A percentile compares a stretch with the other conserved stretches of the same genome.
These are phyloP conservation scores for Paecilomyces sp. DNA, from an alignment of 2,329 filamentous ascomycete genomes.

Conservation along the genomic window DNA sequence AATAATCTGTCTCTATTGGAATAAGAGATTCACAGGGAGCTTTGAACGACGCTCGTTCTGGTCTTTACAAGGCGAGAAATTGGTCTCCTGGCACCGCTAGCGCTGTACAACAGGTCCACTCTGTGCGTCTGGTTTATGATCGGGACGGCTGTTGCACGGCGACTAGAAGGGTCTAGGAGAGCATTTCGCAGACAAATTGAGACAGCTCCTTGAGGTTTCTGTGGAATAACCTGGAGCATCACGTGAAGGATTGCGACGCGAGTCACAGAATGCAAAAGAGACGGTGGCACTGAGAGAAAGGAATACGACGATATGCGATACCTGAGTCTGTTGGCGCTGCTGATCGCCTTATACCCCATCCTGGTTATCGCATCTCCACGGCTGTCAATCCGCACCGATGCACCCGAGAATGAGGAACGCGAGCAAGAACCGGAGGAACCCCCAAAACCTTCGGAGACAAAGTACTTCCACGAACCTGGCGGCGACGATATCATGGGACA, in stretches of 20 bases:
- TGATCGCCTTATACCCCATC: not conserved
- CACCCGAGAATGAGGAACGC: not conserved
- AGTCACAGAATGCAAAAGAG: not conserved
- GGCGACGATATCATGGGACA: slow-evolving; percentile 56
- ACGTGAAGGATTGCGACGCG: not conserved
- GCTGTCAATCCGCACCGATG: not conserved
- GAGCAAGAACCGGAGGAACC: not conserved
- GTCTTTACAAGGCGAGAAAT: not conserved
- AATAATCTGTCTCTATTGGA: not conserved
- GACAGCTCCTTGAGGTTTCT: not conserved
- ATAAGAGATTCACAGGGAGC: not conserved
- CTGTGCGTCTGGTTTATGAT: not conserved
- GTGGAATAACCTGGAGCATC: not conserved
- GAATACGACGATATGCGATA: not conserved
- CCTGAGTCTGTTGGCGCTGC: not conserved
- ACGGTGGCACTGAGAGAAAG: not conserved
- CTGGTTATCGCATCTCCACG: not conserved
- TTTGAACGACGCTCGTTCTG: not conserved
- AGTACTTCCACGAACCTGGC: slow-evolving; percentile 63
- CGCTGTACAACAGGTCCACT: not conserved
- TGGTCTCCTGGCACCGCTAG: not conserved
- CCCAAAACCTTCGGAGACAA: slow-evolving; percentile 28
- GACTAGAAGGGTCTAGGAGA: not conserved
- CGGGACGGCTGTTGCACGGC: not conserved
- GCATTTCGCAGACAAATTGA: not conserved